A percentile compares a stretch with the other conserved stretches of the same genome.
These are phyloP conservation scores for Podospora pseudopauciseta DNA, from an alignment of 495 filamentous ascomycete genomes.

Conservation along the genomic window DNA sequence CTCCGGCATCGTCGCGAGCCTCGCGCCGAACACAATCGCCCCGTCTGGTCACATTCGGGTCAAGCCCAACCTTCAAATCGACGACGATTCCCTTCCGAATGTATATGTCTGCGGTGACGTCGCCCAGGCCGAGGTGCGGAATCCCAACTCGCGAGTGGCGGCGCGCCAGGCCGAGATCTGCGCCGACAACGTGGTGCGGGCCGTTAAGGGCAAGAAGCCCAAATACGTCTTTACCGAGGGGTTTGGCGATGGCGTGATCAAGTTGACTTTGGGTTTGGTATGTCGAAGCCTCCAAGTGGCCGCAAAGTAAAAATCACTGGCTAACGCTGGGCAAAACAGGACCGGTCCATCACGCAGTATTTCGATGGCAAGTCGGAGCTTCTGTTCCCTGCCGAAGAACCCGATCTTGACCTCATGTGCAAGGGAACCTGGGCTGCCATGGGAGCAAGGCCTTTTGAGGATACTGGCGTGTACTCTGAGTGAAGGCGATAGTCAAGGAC, in stretches of 20 bases:
- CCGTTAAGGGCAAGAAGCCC: conserved; percentile 16
- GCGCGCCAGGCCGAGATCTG: conserved; percentile 27
- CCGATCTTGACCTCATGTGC: conserved; percentile 28
- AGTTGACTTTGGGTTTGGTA: conserved; percentile 31
- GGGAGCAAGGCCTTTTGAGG: conserved; percentile 24
- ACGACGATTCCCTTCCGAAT: conserved; percentile 29
- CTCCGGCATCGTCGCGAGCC: conserved; percentile 19
- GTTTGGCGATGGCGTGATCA: conserved; percentile 30
- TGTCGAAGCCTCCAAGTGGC: neutral
- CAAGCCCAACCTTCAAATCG: conserved; percentile 30
- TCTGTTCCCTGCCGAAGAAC: conserved; percentile 22
- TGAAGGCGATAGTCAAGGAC: neutral
- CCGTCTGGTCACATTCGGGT: conserved; percentile 29
- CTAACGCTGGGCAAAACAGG: conserved; percentile 17
- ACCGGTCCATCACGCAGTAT: conserved; percentile 26
- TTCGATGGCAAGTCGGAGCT: conserved; percentile 29
- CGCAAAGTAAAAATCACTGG: neutral
- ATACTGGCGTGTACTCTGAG: conserved; percentile 24
- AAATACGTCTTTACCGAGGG: conserved; percentile 18
- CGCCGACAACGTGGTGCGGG: conserved; percentile 29
- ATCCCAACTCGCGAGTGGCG: conserved; percentile 27
- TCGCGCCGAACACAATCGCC: conserved; percentile 25
- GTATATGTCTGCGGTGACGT: conserved; percentile 32
- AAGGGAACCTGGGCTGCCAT: conserved; percentile 24
- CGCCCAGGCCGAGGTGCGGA: conserved; percentile 24